These are phyloP conservation scores for Rubia tinctorum DNA, from an alignment of 305 asterid genomes.

Conservation along the genomic window DNA sequence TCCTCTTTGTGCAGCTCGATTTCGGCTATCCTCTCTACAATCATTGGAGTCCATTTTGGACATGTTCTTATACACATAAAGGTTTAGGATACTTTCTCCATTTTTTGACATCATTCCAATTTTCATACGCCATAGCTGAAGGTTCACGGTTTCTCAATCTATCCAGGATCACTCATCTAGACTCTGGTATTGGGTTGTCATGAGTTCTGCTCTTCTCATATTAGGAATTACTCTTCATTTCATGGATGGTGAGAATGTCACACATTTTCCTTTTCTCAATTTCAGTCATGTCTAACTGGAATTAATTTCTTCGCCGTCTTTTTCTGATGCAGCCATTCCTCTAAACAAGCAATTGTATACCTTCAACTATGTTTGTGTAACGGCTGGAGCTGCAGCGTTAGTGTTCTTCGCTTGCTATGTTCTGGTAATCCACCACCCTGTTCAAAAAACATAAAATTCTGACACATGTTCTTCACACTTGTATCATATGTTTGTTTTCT, in stretches of 20 bases:
- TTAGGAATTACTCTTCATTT: constrained; percentile 62
- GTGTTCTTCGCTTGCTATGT: constrained; percentile 59
- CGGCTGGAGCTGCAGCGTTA: constrained; percentile 72
- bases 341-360: constrained; percentile 74
- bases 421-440: constrained; percentile 35
- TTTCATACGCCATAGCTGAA: not conserved
- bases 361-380: constrained; percentile 72
- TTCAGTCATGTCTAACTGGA: not conserved
- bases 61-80: constrained; percentile 63
- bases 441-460: not conserved
- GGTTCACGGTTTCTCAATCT: constrained; percentile 3
- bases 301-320: constrained; percentile 9
- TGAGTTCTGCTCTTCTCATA: constrained; percentile 52
- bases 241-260: constrained; percentile 42
- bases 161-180: constrained; percentile 60
- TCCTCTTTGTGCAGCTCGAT: constrained; percentile 51
- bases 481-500: not conserved
- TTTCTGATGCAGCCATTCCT: constrained; percentile 57
- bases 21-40: constrained; percentile 68
- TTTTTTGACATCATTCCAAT: not conserved
- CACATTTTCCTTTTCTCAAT: not conserved
- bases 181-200: constrained; percentile 54
- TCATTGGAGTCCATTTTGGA: constrained; percentile 70
- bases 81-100: constrained; percentile 26
- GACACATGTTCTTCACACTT: not conserved